Conservation (phyloP, 2,329 filamentous ascomycete species). For the Pyrenophora tritici-repentis region DNA sequence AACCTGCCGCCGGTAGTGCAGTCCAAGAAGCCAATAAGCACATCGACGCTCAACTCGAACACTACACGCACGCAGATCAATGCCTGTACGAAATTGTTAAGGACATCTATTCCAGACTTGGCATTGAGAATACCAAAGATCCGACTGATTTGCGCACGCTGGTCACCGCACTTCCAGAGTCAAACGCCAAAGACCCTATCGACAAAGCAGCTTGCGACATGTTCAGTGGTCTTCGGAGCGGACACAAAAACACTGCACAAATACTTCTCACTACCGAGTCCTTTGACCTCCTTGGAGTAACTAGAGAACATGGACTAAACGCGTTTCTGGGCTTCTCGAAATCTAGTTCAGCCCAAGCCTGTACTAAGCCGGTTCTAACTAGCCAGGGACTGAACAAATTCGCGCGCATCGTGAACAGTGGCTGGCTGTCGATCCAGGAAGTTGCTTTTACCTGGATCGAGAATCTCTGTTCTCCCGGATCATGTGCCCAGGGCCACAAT, state of each 20-base stretch:
- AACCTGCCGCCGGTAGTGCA: conserved; percentile 52
- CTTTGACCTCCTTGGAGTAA: conserved; percentile 55
- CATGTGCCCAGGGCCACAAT: conserved; percentile 19
- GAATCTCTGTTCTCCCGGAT: conserved; percentile 53
- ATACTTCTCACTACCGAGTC: conserved; percentile 56
- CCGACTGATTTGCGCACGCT: conserved; percentile 45
- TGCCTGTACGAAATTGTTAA: conserved; percentile 61
- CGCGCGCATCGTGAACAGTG: conserved; percentile 52
- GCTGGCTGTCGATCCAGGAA: conserved; percentile 56
- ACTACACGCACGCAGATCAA: conserved; percentile 61
- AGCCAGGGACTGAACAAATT: conserved; percentile 51
- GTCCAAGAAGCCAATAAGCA: conserved; percentile 59
- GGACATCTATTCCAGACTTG: conserved; percentile 58
- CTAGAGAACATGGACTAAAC: conserved; percentile 57
- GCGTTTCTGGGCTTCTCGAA: conserved; percentile 63
- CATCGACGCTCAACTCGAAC: conserved; percentile 60
- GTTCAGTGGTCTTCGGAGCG: conserved; percentile 44
- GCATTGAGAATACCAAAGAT: conserved; percentile 53
- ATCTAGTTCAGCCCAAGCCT: conserved; percentile 49
- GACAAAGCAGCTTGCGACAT: conserved; percentile 52
- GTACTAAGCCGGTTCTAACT: conserved; percentile 47
- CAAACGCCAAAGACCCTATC: conserved; percentile 20
- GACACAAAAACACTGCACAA: conserved; percentile 50
- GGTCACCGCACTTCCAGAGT: conserved; percentile 24
- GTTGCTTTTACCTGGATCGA: conserved; percentile 61